Evolutionary conservation across 768 basidiomycete species (phyloP), one percentile per base, ranked within the genome.

Genomic region (Lactarius sanguifluus): DNA sequence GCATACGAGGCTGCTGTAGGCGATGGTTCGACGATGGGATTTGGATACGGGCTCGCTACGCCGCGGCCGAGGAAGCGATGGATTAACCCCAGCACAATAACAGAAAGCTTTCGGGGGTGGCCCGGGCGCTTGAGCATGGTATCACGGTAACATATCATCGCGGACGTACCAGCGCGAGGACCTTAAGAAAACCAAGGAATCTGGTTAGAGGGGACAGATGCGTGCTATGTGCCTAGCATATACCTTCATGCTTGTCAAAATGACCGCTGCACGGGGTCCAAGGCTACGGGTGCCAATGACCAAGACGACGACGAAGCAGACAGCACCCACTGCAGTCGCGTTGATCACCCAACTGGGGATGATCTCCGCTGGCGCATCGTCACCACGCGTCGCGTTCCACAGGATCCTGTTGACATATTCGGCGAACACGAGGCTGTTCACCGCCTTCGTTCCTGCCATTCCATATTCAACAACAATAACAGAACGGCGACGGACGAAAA

Each of bases 261-360:
- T 7, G 23, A 58, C 63, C 16, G 63, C 5, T 20, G 63, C 45
- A 25, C 63, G 63, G 8, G 63, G 36, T 30, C 63, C 63, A 45
- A 64, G 63, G 32, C 45, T 52, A 12, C 45, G 57, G 25, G 63
- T 50, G 10, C 57, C 57, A 25, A 50, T 25, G 20, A 58, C 57
- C 23, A 64, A 45, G 18, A 57, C 13, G 32, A 57, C 41, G 9
- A 64, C 62, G 43, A 57, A 45, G 30, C 36, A 9, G 9, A 64
- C 62, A 15, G 16, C 56, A 5, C 34, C 56, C 8, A 58, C 56
- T 12, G 62, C 62, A 9, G 62, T 64, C 4, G 62, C 16, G 15
- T 57, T 64, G 62, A 64, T 57, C 56, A 64, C 57, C 62, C 56
- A 64, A 18, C 25, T 30, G 43, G 62, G 62, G 1, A 64, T 64